Conservation (phyloP, 106 monocot species). For the Dendrobium catenatum region DNA sequence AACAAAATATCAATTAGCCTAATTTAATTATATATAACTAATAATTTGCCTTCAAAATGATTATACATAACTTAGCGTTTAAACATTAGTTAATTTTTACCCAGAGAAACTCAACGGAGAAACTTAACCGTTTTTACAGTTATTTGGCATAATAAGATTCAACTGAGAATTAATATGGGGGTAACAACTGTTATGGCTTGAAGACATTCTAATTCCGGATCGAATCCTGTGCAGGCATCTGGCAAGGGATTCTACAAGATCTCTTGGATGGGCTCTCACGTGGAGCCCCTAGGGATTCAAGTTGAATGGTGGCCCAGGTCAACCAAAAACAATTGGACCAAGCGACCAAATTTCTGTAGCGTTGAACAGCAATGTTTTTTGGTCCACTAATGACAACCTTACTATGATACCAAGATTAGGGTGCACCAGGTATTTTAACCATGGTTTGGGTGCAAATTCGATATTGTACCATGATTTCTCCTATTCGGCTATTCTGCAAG, state of each 20-base stretch:
- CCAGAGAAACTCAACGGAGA: background rate
- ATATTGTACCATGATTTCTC: background rate
- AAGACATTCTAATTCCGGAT: background rate
- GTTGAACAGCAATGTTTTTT: background rate
- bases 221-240: background rate
- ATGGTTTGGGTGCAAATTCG: background rate
- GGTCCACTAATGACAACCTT: background rate
- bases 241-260: background rate
- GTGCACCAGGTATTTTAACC: background rate
- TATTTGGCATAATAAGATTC: background rate
- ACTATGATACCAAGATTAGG: background rate
- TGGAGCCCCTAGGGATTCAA: background rate
- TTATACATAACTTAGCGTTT: background rate
- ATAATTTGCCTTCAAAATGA: background rate
- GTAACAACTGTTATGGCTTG: background rate
- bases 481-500: background rate
- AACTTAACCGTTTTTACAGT: background rate
- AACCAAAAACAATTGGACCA: background rate
- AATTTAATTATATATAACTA: background rate
- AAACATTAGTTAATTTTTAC: background rate
- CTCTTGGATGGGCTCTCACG: background rate
- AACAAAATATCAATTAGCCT: background rate
- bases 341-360: background rate
- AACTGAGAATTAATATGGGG: background rate
- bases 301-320: background rate